Evolutionary conservation across 2,329 filamentous ascomycete genomes (phyloP), one percentile per base, ranked within the genome.

Genomic region (Botrytis paeoniae): DNA sequence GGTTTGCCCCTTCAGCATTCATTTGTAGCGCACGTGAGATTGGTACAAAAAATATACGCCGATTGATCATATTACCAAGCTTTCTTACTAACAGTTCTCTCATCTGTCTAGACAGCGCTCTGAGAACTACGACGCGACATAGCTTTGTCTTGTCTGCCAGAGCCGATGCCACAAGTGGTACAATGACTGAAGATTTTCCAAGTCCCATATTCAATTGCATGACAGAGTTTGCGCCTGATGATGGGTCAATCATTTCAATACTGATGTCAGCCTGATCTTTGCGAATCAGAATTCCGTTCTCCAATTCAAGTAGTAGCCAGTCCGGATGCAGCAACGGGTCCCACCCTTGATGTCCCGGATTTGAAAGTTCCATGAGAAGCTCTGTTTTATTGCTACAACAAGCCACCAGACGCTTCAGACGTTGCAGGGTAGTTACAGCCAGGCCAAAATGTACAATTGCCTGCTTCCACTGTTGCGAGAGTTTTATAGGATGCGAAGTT

Each of bases 181-280:
- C 84, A 66, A 94, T 93, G 1, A 92, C 87, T 0, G 90, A 91
- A 0, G 89, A 89, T 75, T 93, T 93, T 0, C 91, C 91, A 77
- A 92, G 86, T 0, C 91, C 91, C 90, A 93, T 93, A 75, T 92
- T 92, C 3, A 93, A 80, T 76, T 92, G 89, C 82, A 92, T 86
- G 0, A 90, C 85, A 0, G 84, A 79, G 75, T 90, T 92, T 0
- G 78, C 41, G 0, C 77, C 79, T 0, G 78, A 78, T 0, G 78
- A 76, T 0, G 85, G 85, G 0, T 77, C 69, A 3, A 84, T 86
- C 87, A 93, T 93, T 32, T 85, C 78, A 0, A 73, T 62, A 0
- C 90, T 88, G 68, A 93, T 89, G 2, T 86, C 78, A 5, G 74
- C 75, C 54, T 78, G 77, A 0, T 88, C 85, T 0, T 83, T 78